phyloP scores from a whole-genome alignment of 2,329 filamentous ascomycete species.

The Colletotrichum tropicale region DNA sequence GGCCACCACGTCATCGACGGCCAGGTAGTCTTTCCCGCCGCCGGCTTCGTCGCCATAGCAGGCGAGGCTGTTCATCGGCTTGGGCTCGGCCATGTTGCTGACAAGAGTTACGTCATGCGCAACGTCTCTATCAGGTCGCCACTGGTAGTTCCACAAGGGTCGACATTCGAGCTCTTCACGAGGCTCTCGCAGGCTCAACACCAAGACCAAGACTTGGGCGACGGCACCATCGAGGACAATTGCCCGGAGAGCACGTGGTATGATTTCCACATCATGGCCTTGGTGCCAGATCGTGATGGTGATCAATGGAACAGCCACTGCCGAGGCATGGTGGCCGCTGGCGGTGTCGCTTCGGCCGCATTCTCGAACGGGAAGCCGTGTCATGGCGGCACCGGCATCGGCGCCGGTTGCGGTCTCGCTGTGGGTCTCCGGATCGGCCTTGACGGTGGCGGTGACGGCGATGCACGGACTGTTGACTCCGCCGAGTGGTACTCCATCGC shows the following conservation, averaged over 20 bases:
- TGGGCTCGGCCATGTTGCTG: neutral
- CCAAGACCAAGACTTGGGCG: neutral
- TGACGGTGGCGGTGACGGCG: neutral
- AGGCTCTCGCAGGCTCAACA: neutral
- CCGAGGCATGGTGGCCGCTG: neutral
- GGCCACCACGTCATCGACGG: neutral
- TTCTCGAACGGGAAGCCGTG: neutral
- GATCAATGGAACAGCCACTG: neutral
- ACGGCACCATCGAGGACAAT: neutral
- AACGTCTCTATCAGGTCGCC: conserved; percentile 32
- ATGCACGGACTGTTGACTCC: neutral
- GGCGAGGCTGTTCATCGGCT: neutral
- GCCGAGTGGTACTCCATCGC: neutral
- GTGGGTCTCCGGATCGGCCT: neutral
- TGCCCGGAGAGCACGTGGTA: neutral
- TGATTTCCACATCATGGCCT: neutral
- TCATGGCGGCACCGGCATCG: neutral
- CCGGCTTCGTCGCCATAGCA: neutral
- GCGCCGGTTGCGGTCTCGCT: neutral
- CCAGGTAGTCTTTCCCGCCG: neutral
- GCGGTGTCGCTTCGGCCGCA: neutral
- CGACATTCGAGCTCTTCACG: neutral
- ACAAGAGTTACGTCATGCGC: conserved; percentile 27
- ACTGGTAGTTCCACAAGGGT: conserved; percentile 23
- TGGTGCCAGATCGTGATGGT: neutral